Evolutionary conservation across 1,284 basidiomycete genomes (phyloP), one percentile per base, ranked within the genome.

Genomic region (Wolfiporia cocos): DNA sequence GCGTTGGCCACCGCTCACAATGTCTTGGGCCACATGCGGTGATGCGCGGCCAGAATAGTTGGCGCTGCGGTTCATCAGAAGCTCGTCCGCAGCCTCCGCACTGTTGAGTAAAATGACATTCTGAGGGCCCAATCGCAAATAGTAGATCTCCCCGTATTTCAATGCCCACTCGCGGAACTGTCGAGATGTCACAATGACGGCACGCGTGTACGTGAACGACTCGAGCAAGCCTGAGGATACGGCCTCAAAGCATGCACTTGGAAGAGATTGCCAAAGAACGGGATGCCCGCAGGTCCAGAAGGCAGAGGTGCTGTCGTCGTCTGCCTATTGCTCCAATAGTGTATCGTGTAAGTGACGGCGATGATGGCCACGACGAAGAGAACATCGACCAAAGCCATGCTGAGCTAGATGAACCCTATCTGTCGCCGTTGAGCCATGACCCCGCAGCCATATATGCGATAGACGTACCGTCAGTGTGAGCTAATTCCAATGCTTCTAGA

Each of bases 81-180:
- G 43, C 38, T 64, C 63, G 33, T 59, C 49, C 1, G 63, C 59
- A 10, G 56, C 58, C 35, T 61, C 56, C 3, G 57, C 52, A 10
- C 60, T 60, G 45, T 63, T 65, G 26, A 66, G 48, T 12, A 65
- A 56, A 31, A 65, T 52, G 17, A 64, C 48, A 32, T 62, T 50
- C 26, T 58, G 55, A 9, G 53, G 48, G 24, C 63, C 64, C 19
- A 59, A 41, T 19, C 50, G 49, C 5, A 60, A 44, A 34, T 53
- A 51, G 39, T 47, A 58, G 5, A 61, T 54, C 26, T 50, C 39
- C 7, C 62, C 61, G 43, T 61, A 63, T 46, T 55, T 34, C 40
- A 50, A 43, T 1, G 58, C 53, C 61, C 61, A 63, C 46, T 56
- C 51, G 3, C 48, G 43, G 41, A 59, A 54, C 59, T 61, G n/a